These are phyloP conservation scores for Aureobasidium sp. DNA, from an alignment of 2,329 filamentous ascomycete genomes.

Conservation along the genomic window DNA sequence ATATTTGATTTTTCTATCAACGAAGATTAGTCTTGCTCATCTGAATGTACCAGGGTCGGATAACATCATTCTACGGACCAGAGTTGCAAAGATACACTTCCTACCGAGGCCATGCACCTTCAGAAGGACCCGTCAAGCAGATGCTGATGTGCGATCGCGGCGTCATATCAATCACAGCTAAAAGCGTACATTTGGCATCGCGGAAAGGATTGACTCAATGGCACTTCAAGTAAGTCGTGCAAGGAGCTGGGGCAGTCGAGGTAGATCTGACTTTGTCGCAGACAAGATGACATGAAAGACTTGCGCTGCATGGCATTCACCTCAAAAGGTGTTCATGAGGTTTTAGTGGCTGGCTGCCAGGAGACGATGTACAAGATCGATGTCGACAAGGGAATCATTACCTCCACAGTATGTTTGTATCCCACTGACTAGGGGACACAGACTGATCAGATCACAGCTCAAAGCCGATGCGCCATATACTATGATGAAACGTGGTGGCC, in stretches of 20 bases:
- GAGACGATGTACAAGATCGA: slow-evolving; percentile 74
- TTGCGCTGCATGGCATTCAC: slow-evolving; percentile 94
- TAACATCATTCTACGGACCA: slow-evolving; percentile 79
- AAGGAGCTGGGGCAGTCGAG: too few species aligned
- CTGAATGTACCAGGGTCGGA: slow-evolving; percentile 59
- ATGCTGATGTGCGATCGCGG: slow-evolving; percentile 88
- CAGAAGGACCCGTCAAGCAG: slow-evolving; percentile 75
- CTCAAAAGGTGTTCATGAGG: slow-evolving; percentile 72
- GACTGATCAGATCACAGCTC: slow-evolving; percentile 42
- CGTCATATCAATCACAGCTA: slow-evolving; percentile 74
- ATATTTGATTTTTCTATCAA: neutral
- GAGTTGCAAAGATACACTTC: slow-evolving; percentile 88
- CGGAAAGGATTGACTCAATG: slow-evolving; percentile 78
- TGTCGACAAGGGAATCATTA: slow-evolving; percentile 47
- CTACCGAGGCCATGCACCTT: slow-evolving; percentile 63
- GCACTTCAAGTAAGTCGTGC: slow-evolving; percentile 63
- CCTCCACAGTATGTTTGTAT: slow-evolving; percentile 32
- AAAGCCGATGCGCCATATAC: slow-evolving; percentile 71
- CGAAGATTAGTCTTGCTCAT: neutral
- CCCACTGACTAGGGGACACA: too few species aligned
- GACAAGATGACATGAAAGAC: slow-evolving; percentile 71
- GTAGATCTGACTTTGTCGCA: slow-evolving; percentile 27
- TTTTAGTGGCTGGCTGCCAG: slow-evolving; percentile 83
- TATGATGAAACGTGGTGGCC: slow-evolving; percentile 78
- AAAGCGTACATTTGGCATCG: slow-evolving; percentile 81